Base-by-base conservation (phyloP, 305 asterid species). In the Petunia hybrid region DNA sequence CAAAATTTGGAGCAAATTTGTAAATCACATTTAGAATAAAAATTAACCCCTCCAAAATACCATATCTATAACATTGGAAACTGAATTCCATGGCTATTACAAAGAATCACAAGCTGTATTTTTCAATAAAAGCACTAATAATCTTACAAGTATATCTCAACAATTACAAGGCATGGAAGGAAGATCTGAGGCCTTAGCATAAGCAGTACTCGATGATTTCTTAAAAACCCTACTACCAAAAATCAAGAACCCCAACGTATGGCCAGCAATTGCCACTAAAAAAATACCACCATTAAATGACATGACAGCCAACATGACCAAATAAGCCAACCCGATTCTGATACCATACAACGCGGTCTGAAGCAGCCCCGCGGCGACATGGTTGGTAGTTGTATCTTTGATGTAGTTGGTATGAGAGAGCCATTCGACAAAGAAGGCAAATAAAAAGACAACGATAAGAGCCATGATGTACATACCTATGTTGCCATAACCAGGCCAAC, bases 291-390 rank as follows among this genome's bases (percentile, higher is more conserved):
- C 90, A 79, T 93, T 91, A 66, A 93, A 93, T 4, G 95, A 92
- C 95, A 93, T 93, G 36, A 92, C 85, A 14, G 98, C 91, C n/a
- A 93, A 91, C 98, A 93, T 93, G 64, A 84, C 86, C 79, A 87
- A 31, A 12, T 89, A 89, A 14, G 87, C 92, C 78, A 89, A 7
- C 14, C 90, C 88, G 1, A 85, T 77, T 80, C 89, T 83, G 1
- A 85, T 2, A 1, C 87, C 92, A 36, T 92, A 84, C 59, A 90
- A 31, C 4, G 42, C 16, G 8, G 93, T 90, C 88, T 82, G 92
- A 83, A 81, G 12, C 80, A 89, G 8, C 56, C 90, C 90, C 59
- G 80, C 85, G 77, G 73, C 84, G 22, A 85, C 13, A 2, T 16
- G 31, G 8, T 36, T 55, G 56, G 69, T 22, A 38, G 79, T 51